Evolutionary conservation across 2,329 filamentous ascomycete genomes (phyloP), one percentile per base, ranked within the genome.

Genomic region (Venturia carpophila): DNA sequence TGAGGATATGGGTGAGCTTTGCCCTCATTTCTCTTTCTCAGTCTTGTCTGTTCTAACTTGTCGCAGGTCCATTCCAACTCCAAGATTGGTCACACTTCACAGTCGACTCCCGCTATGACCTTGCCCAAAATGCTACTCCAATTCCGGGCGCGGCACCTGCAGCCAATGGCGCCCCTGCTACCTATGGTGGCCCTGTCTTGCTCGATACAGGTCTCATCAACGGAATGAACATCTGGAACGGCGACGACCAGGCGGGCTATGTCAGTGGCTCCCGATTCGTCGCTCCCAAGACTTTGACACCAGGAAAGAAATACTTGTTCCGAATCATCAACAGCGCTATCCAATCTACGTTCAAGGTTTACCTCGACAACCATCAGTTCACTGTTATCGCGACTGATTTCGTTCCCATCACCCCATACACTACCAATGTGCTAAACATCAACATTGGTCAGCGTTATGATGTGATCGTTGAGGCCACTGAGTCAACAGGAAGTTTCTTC

Each of bases 1-100:
- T 67, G 78, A 82, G 61, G 87, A 90, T 69, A 76, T 88, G 0
- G 87, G 87, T 39, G 19, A 45, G 42, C 13, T n/a, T 17, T 7
- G 3, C 13, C 7, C 5, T n/a, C n/a, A 37, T n/a, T n/a, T 17
- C n/a, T n/a, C n/a, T n/a, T n/a, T n/a, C n/a, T n/a, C 42, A 45
- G 17, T 17, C 19, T 42, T 42, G 30, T 42, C 9, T 11, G 2
- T 15, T 6, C 42, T 45, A n/a, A 45, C 19, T 45, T 3, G 1
- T 45, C 15, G 5, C 42, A 45, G 42, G 47, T 27, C 47, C 52
- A 6, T 55, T 66, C 45, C 41, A 78, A 37, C 67, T 80, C 10
- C 74, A 74, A 9, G 79, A 80, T 65, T 80, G 78, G 78, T 73
- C 71, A 63, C 78, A 79, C 67, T 68, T 68, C 21, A 74, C 76